Evolutionary conservation across 2,329 filamentous ascomycete genomes (phyloP), one percentile per base, ranked within the genome.

Genomic region (Botrytis fabae): DNA sequence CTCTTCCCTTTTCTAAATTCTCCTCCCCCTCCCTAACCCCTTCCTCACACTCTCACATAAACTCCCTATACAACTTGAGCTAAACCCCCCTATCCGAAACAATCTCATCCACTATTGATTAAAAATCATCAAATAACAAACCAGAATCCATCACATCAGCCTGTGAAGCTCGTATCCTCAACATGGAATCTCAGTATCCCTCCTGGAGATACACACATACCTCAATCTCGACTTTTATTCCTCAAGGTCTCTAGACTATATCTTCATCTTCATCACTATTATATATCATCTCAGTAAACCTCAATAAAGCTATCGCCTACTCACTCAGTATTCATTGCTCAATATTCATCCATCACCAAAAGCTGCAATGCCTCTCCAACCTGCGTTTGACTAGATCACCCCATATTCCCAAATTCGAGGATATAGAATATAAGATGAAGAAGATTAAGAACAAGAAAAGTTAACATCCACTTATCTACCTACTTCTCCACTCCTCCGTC

Each of bases 281-380:
- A 25, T 3, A 25, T 25, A 48, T 48, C 2, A 48, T 4, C 1
- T 25, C 22, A 22, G 7, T 22, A 22, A 20, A 22, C 8, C 2
- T 0, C 14, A 54, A 28, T 2, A 16, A 9, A 3, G 9, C n/a
- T 12, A 8, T 28, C 1, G 0, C n/a, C 16, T 28, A 12, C 5
- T n/a, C 12, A 10, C 48, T 54, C 25, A 7, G 2, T 5, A 54
- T 28, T 54, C 25, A 54, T 54, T 4, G 14, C 14, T 54, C 25
- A n/a, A 7, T 4, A 54, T 54, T 25, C 12, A 54, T 54, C 25
- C 22, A 54, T 54, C 48, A 51, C 10, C 3, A 22, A 48, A 48
- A 48, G 9, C 46, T 48, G 25, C 22, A 25, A 1, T 0, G 9
- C 22, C 3, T 25, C 4, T 9, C 22, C 22, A 12, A 9, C 9